Evolutionary conservation across 2,329 filamentous ascomycete species (phyloP).

Genomic region (Talaromyces piceae): DNA sequence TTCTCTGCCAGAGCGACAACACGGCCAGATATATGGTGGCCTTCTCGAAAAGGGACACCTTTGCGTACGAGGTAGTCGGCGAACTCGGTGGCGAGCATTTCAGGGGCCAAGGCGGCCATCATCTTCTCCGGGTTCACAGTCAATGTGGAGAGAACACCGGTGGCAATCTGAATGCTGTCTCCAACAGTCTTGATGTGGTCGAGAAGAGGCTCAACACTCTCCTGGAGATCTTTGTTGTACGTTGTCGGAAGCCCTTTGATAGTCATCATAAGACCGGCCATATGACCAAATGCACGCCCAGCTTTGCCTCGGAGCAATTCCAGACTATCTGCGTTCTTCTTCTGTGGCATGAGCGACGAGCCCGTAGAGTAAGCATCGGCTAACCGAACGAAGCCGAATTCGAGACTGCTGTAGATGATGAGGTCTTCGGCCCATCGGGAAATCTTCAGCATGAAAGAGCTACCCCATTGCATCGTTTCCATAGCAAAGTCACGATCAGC

Average conservation of each 20-base stretch:
- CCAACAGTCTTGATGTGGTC: constrained; percentile 74
- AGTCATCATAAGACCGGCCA: constrained; percentile 72
- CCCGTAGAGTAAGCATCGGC: constrained; percentile 76
- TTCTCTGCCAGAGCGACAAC: constrained; percentile 66
- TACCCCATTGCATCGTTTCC: constrained; percentile 73
- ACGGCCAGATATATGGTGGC: constrained; percentile 68
- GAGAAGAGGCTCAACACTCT: constrained; percentile 77
- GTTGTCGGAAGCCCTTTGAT: constrained; percentile 69
- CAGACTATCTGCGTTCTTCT: constrained; percentile 71
- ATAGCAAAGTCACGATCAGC: constrained; percentile 75
- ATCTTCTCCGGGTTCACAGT: constrained; percentile 65
- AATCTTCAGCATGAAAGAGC: constrained; percentile 71
- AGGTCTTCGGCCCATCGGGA: constrained; percentile 77
- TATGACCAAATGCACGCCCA: constrained; percentile 70
- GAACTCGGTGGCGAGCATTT: constrained; percentile 65
- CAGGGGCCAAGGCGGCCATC: constrained; percentile 67
- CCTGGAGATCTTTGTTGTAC: constrained; percentile 91
- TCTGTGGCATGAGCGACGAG: constrained; percentile 71
- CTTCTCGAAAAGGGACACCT: constrained; percentile 68
- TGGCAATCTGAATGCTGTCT: constrained; percentile 76
- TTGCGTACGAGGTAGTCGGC: constrained; percentile 43
- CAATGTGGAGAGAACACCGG: constrained; percentile 69
- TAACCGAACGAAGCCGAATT: constrained; percentile 68
- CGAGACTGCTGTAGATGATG: constrained; percentile 70
- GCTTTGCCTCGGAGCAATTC: constrained; percentile 70